Base-by-base conservation (phyloP, 2,329 filamentous ascomycete species). In the Penicillium sp. region DNA sequence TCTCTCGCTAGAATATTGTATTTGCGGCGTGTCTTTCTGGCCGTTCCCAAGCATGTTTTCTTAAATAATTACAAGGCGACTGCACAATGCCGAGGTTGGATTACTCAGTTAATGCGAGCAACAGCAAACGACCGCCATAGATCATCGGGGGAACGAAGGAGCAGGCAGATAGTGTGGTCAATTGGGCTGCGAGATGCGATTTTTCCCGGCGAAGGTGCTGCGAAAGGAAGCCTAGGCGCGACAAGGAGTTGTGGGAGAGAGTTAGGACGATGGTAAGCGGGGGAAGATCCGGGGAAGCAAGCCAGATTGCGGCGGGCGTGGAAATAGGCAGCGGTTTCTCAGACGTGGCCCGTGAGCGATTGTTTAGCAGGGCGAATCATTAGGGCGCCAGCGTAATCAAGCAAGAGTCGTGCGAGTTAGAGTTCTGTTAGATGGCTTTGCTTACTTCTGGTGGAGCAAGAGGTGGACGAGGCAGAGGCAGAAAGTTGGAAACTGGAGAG, bases 241-340 rank as follows among this genome's bases (percentile, higher is more conserved):
- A 16, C 35, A 14, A n/a, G n/a, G n/a, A 21, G n/a, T 42, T 18
- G 40, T 20, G 40, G 8, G 20, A 23, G 18, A 23, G 42, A 35
- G 23, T 20, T 18, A 5, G 24, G 45, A 55, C 35, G 45, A 48
- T 20, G 20, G 24, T 23, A 48, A 48, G 52, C 52, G 52, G 52
- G 51, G 52, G 43, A 47, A 55, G 52, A 55, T 47, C 45, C 52
- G 43, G 45, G 52, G 52, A 42, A 18, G 26, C 5, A 30, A 47
- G 47, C 16, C 42, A 47, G 51, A 46, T 35, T 46, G 40, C 42
- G 26, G 49, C 38, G 38, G 47, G 49, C 28, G 42, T 14, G 30
- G 21, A 30, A 45, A 28, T 38, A 47, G n/a, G 16, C 42, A 26
- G 30, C 35, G 28, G 33, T 23, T n/a, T 40, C 9, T 40, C 9